Evolutionary conservation across 2,329 filamentous ascomycete species (phyloP).

Genomic region (Aspergillus quadrilineatus): DNA sequence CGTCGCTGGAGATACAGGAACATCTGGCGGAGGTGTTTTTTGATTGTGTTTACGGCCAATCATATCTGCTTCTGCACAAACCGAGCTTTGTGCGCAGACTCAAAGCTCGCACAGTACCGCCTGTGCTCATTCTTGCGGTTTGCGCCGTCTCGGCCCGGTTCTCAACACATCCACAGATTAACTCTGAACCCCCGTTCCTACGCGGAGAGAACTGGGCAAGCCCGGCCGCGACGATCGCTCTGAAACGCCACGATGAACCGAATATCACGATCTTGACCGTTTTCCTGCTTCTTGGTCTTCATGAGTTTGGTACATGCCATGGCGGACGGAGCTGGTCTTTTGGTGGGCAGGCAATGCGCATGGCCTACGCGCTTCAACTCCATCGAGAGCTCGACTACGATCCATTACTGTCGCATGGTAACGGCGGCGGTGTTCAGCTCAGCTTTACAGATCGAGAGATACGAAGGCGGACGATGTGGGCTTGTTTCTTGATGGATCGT

Average conservation of each 20-base stretch:
- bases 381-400: slow-evolving; percentile 89
- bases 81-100: slow-evolving; percentile 89
- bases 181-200: slow-evolving; percentile 74
- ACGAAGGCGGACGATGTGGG: slow-evolving; percentile 92
- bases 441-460: slow-evolving; percentile 95
- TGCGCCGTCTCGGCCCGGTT: slow-evolving; percentile 96
- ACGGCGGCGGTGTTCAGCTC: slow-evolving; percentile 59
- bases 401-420: slow-evolving; percentile 61
- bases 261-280: slow-evolving; percentile 96
- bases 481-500: slow-evolving; percentile 94
- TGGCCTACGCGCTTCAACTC: slow-evolving; percentile 93
- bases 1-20: slow-evolving; percentile 83
- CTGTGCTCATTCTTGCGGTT: slow-evolving; percentile 87
- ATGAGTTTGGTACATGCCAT: slow-evolving; percentile 96
- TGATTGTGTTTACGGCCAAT: slow-evolving; percentile 91
- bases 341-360: slow-evolving; percentile 89
- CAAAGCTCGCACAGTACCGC: slow-evolving; percentile 75
- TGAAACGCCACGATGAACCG: slow-evolving; percentile 85
- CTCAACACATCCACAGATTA: slow-evolving; percentile 80
- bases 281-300: slow-evolving; percentile 80
- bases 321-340: slow-evolving; percentile 95
- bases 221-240: slow-evolving; percentile 80
- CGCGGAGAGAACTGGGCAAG: slow-evolving; percentile 89
- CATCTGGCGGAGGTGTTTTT: slow-evolving; percentile 95
- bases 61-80: slow-evolving; percentile 91